Conservation (phyloP, 1,284 basidiomycete species). For the Pseudozyma hubeiensis region DNA sequence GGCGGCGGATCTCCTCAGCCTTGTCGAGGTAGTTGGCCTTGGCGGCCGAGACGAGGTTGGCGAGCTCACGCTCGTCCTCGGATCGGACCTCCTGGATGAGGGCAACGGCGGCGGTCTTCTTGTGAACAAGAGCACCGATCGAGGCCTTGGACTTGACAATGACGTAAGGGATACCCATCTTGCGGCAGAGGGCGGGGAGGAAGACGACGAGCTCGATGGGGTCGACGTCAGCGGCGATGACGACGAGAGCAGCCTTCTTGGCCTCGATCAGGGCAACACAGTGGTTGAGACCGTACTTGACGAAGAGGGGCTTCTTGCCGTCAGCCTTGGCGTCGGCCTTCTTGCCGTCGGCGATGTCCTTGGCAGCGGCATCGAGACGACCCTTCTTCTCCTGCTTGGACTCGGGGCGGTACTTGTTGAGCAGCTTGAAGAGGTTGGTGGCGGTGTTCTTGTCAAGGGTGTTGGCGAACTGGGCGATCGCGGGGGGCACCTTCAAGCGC, state of each 20-base stretch:
- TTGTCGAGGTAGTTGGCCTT: conserved; percentile 98
- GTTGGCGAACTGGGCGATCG: conserved; percentile 97
- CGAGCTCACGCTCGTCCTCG: conserved; percentile 93
- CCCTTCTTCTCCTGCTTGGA: conserved; percentile 97
- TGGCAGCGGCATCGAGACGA: conserved; percentile 82
- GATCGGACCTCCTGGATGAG: conserved; percentile 92
- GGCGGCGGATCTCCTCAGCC: conserved; percentile 88
- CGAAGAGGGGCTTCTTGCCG: conserved; percentile 87
- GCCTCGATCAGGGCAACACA: conserved; percentile 87
- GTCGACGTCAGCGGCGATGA: conserved; percentile 98
- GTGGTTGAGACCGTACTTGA: conserved; percentile 98
- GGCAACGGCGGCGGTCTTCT: conserved; percentile 94
- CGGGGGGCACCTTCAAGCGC: conserved; percentile 97
- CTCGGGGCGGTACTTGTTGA: conserved; percentile 96
- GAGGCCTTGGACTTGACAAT: conserved; percentile 97
- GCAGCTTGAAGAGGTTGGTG: conserved; percentile 94
- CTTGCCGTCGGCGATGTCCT: conserved; percentile 78
- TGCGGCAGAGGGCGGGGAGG: conserved; percentile 96
- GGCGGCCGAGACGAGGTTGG: conserved; percentile 89
- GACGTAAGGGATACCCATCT: conserved; percentile 98
- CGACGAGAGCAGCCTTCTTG: conserved; percentile 96
- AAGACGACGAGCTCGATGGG: conserved; percentile 95
- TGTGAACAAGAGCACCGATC: conserved; percentile 95
- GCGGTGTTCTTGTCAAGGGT: conserved; percentile 99
- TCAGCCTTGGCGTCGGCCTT: conserved; percentile 68